Base-by-base conservation (phyloP, 140 eudicot species). In the Flaveria floridana region DNA sequence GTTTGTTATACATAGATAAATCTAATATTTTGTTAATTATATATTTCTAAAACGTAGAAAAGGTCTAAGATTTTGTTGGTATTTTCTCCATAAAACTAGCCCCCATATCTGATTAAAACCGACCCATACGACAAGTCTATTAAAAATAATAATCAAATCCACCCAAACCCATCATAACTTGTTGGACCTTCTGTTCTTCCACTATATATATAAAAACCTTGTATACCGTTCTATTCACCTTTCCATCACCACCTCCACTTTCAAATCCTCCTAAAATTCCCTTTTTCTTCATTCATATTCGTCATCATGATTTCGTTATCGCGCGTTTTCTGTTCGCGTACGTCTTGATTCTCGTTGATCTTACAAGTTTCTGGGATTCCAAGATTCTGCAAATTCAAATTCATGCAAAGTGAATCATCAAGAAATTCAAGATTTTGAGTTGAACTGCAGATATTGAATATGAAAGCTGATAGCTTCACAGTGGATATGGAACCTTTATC, bases 401-500 rank as follows among this genome's bases (percentile, higher is more conserved):
- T 46, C 84, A 72, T 75, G 56, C 72, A 58, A 76, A 37, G 50
- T 52, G 25, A 52, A 8, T 51, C 39, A 14, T 59, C 39, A 75
- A 57, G 71, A 78, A 6, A 74, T 65, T 82, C 67, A 77, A 75
- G 59, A 9, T 65, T 37, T 78, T 76, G 68, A 74, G 50, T 44
- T 44, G 1, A 34, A 34, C 41, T 44, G 13, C 50, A 7, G 50
- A 10, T 65, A 26, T 78, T 76, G 64, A 74, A 63, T 76, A 73
- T 65, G 71, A 77, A 85, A 57, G 67, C 84, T 2, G 88, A 89
- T 51, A 76, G 86, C 80, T 89, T 89, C 81, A 75, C 78, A 26
- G 70, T 87, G 12, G 90, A 89, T 72, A 87, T 89, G 85, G 92
- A 84, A 47, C 76, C 83, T 5, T 76, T 81, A 64, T 66, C 85